Evolutionary conservation across 176 grass and related monocot genomes (phyloP).

Genomic region (Aegilops longissima): DNA sequence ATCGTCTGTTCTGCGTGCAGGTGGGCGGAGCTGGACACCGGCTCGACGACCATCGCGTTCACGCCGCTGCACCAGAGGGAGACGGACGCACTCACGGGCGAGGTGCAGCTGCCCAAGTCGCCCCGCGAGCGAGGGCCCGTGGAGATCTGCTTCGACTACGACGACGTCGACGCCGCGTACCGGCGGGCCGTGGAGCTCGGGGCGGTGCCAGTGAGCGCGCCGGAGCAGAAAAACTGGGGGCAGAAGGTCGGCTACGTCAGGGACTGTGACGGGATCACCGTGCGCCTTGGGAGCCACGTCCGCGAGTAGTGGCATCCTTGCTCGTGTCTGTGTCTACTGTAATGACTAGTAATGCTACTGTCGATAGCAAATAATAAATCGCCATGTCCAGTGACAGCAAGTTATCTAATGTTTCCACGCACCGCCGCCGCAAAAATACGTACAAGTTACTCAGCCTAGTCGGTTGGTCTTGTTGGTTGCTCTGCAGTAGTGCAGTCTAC

Average conservation of each 20-base stretch:
- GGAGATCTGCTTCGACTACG: slow-evolving; percentile 90
- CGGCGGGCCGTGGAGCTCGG: slow-evolving; percentile 50
- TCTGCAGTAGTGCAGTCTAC: too few species aligned
- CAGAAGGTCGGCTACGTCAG: slow-evolving; percentile 85
- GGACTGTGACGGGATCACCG: slow-evolving; percentile 71
- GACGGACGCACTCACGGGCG: slow-evolving; percentile 58
- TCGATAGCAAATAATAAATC: neutral
- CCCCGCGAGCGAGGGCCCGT: slow-evolving; percentile 41
- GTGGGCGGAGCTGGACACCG: slow-evolving; percentile 87
- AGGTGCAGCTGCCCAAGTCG: slow-evolving; percentile 45
- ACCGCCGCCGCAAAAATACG: too few species aligned
- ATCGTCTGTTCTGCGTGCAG: neutral
- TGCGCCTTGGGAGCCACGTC: slow-evolving; percentile 66
- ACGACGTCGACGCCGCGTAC: slow-evolving; percentile 78
- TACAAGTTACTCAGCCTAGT: too few species aligned
- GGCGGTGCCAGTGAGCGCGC: slow-evolving; percentile 58
- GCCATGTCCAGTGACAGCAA: neutral
- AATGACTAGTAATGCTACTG: neutral
- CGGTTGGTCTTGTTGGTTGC: too few species aligned
- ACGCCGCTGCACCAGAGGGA: slow-evolving; percentile 79
- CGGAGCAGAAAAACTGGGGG: slow-evolving; percentile 72
- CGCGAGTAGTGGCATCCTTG: neutral
- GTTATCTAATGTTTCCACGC: too few species aligned
- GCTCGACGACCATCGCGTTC: slow-evolving; percentile 79
- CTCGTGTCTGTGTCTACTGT: neutral